Evolutionary conservation across 805 yeast species (phyloP).

Genomic region (Myxozyma geophila): DNA sequence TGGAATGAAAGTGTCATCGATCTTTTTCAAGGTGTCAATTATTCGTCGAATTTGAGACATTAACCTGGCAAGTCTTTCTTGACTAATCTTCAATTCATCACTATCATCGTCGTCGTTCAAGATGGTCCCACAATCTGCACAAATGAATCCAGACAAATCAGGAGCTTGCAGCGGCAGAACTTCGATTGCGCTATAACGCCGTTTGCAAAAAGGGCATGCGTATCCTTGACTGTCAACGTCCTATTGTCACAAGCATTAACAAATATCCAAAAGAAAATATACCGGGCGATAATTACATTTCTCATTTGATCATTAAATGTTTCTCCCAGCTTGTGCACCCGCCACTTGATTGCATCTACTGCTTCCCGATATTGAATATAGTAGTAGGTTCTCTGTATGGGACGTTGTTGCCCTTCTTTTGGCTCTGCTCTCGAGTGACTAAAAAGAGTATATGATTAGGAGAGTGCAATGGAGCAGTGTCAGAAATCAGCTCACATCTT

Average conservation of each 20-base stretch:
- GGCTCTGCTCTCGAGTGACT: slow-evolving; percentile 42
- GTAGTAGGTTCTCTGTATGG: slow-evolving; percentile 77
- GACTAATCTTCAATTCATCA: slow-evolving; percentile 77
- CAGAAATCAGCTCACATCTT: slow-evolving; percentile 53
- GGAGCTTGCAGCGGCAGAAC: slow-evolving; percentile 81
- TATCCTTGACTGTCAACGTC: slow-evolving; percentile 93
- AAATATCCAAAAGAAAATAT: neutral
- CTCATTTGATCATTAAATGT: slow-evolving; percentile 79
- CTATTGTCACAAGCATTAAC: slow-evolving; percentile 4
- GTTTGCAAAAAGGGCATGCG: slow-evolving; percentile 82
- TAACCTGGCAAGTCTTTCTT: slow-evolving; percentile 75
- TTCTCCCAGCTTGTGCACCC: slow-evolving; percentile 83
- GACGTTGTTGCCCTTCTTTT: slow-evolving; percentile 64
- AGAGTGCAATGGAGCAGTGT: neutral
- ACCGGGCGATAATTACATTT: slow-evolving; percentile 44
- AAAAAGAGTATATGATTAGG: neutral
- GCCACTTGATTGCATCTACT: slow-evolving; percentile 95
- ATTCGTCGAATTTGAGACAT: slow-evolving; percentile 92
- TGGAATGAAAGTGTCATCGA: slow-evolving; percentile 77
- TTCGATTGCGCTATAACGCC: slow-evolving; percentile 82
- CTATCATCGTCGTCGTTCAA: slow-evolving; percentile 88
- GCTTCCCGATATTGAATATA: slow-evolving; percentile 91
- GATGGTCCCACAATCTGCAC: slow-evolving; percentile 79
- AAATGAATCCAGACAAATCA: slow-evolving; percentile 77
- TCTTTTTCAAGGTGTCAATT: slow-evolving; percentile 77